Base-by-base conservation (phyloP, 768 basidiomycete genomes). In the Termitomyces bulborhizus region DNA sequence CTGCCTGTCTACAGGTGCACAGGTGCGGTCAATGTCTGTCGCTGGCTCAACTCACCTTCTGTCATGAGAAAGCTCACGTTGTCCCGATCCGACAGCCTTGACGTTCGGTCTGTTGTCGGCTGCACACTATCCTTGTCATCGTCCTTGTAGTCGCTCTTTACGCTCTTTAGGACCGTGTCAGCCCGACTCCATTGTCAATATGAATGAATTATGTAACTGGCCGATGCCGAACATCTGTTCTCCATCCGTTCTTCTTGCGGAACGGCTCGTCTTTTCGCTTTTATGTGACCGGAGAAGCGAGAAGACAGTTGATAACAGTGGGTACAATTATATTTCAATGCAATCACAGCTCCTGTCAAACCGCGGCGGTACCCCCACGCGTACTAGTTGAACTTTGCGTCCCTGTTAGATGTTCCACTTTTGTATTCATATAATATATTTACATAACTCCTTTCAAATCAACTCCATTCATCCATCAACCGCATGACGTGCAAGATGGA, bases 401-500 rank as follows among this genome's bases (percentile, higher is more conserved):
- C 16, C 29, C 46, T 32, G 32, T 31, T 31, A 18, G 18, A 49
- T 39, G 48, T 49, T 13, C 21, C 12, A 15, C 7, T 4, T 39
- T 26, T 34, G 12, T 34, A 13, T 34, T 34, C 34, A 12, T 34
- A 13, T 34, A 34, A 34, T 16, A 11, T 6, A 34, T 27, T 13
- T 43, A 37, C 15, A 37, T 37, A 43, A 24, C 41, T 43, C 31
- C 51, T 43, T 52, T 42, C 8, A 43, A 34, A 16, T 43, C 26
- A 24, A 49, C 36, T 53, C 24, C 41, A 44, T 43, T 44, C 43
- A 44, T 53, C 42, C 16, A n/a, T 8, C 31, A 12, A 26, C 24
- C 27, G 21, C 52, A 54, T 54, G 53, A 54, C 53, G 37, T 54
- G 27, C 18, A 32, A 36, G 42, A n/a, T 36, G 18, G 36, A 27